Base-by-base conservation (phyloP, 2,329 filamentous ascomycete species). In the Pseudogymnoascus sp. region DNA sequence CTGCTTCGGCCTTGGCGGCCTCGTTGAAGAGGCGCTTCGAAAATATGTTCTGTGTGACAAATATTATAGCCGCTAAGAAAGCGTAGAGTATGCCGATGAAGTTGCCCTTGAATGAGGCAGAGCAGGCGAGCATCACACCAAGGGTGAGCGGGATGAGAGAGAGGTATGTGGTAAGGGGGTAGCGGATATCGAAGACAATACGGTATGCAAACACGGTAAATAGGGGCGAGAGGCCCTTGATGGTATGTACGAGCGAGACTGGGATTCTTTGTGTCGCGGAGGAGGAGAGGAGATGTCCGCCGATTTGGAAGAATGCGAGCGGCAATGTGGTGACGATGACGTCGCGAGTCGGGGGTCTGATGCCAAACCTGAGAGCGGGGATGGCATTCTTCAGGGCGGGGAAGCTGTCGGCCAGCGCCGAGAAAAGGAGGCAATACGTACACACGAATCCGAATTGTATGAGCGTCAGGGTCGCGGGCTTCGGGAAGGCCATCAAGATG, bases 11-110 rank as follows among this genome's bases (percentile, higher is more conserved):
- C 65, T 87, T 87, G 6, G 92, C 89, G 6, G 91, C 92, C 73
- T 97, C 93, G 75, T 97, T 99, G 81, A 99, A 99, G 8, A 99
- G 86, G 69, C 92, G 91, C 77, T 99, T 99, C 19, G 93, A 98
- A 69, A 97, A 96, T 64, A 99, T 99, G 74, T 99, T 99, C 74
- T 99, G 95, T 0, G 92, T 95, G 37, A 99, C 95, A 73, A 99
- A 99, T 68, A 98, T 89, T 64, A 98, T 80, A 6, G 95, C 92
- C n/a, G 92, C 93, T 36, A 91, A 80, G 39, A 99, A 88, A 3
- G 95, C 93, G 72, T 93, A 93, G 10, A 93, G 72, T 16, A 99
- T 89, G n/a, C 95, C 95, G 62, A 95, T 83, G 67, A 97, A 84
- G 73, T 99, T 93, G 31, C 90, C 93, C 21, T 86, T 89, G 70